Base-by-base conservation (phyloP, 345 rosid species). In the Linum usitatissimum region DNA sequence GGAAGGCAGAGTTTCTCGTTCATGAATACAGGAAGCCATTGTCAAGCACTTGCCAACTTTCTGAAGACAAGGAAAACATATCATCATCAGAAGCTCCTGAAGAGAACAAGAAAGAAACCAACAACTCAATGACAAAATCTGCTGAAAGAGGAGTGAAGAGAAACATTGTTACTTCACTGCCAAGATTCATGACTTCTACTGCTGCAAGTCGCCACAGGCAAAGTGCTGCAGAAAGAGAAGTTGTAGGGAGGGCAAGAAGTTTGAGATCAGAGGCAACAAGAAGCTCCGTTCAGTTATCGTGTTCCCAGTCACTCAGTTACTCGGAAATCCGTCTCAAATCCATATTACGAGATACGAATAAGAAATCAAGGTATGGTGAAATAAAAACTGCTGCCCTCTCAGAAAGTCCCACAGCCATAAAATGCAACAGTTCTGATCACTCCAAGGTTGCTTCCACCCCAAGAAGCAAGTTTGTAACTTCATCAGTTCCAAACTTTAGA, bases 151-250 rank as follows among this genome's bases (percentile, higher is more conserved):
- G 64, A 39, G 64, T 61, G 0, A 80, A 75, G 71, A 66, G 70
- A 68, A 72, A 18, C 14, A 57, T 19, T 54, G 59, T 59, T 8
- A 67, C 76, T 31, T 68, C 68, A 53, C 57, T 75, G 23, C 96
- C 98, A 28, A 83, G 91, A 53, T 91, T 88, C 78, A 91, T 91
- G 98, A 69, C 80, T 15, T 80, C 98, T 3, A 91, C 96, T 8
- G 95, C 55, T 3, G 86, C 98, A n/a, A 91, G 98, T 73, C 86
- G 95, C 20, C 85, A 81, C 55, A 88, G 96, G 72, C 85, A 78
- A 77, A 68, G 61, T 28, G 71, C 80, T 55, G 77, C 83, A 1
- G 96, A 86, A 75, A 83, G 76, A 63, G 82, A 78, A 23, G 68
- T 84, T 5, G 64, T 59, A 9, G 70, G 53, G 55, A 71, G 61